Base-by-base conservation (phyloP, 2,329 filamentous ascomycete genomes). In the Hypoxylon sp. region DNA sequence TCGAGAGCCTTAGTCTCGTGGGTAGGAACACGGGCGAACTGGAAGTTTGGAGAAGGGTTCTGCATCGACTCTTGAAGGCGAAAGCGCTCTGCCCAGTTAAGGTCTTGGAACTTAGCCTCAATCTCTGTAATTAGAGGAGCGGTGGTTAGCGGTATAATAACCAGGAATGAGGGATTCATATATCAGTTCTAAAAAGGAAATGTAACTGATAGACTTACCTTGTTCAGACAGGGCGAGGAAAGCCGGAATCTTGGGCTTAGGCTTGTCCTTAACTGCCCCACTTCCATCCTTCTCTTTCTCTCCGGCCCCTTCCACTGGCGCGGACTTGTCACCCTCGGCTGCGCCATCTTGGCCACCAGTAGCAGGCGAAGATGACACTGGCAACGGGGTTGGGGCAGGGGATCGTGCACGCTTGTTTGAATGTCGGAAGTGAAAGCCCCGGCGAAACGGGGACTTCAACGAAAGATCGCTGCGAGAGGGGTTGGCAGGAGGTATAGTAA, bases 1-100 rank as follows among this genome's bases (percentile, higher is more conserved):
- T 98, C 97, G 72, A 95, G 87, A 36, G 81, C 78, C 65, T 83
- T 84, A 69, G 88, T 82, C 51, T 88, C 84, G 7, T 87, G 82
- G 23, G 85, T 84, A 28, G 80, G 81, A 53, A 91, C 84, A 59
- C 90, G 84, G 2, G 88, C 84, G 72, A 79, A 82, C 50, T 73
- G 77, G 65, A 77, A 80, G 61, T 72, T 77, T 55, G 76, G 78
- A 1, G 78, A 78, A 1, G 77, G 75, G 76, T 83, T 82, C 60
- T 78, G 76, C 9, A 75, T 60, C 21, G 81, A 79, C 58, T 80
- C 80, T 28, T 80, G 74, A 5, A 84, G 64, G 43, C 87, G 84
- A 23, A 82, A 76, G 48, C 84, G 82, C 74, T 89, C 87, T 46
- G 81, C 80, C 85, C 84, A 87, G 17, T 79, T 80, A 41, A 89